Percentiles rank a stretch among this genome's conserved stretches.
phyloP scores from a whole-genome alignment of 1,139 yeast genomes.

The Taiozyma sp. region DNA sequence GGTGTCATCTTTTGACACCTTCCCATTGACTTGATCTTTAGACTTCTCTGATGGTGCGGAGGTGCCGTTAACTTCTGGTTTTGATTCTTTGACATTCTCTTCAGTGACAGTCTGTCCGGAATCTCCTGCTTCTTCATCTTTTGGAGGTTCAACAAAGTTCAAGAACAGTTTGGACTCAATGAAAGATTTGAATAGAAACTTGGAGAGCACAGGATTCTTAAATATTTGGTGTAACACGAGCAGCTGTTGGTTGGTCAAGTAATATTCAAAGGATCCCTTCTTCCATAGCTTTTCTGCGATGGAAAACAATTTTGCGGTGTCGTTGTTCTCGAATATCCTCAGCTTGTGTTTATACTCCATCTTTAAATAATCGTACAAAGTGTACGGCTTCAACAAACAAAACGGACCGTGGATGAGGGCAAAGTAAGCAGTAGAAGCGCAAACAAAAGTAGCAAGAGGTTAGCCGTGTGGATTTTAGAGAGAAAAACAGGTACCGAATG shows the following conservation, averaged over 20 bases:
- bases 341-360: conserved; percentile 4
- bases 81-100: neutral
- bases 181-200: conserved; percentile 11
- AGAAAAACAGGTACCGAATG: neutral
- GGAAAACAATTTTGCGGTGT: conserved; percentile 14
- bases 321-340: conserved; percentile 18
- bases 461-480: neutral
- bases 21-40: neutral
- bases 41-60: neutral
- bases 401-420: neutral
- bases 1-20: neutral
- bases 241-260: conserved; percentile 59
- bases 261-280: conserved; percentile 49
- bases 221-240: conserved; percentile 46
- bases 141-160: conserved; percentile 12
- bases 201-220: conserved; percentile 19
- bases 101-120: neutral
- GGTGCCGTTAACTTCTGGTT: neutral
- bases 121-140: conserved; percentile 1
- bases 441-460: neutral
- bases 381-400: neutral
- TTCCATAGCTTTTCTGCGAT: conserved; percentile 41
- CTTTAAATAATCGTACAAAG: neutral
- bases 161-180: conserved; percentile 13
- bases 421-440: neutral